Base-by-base conservation (phyloP, 1,284 basidiomycete species). In the Volvariella surrecta region DNA sequence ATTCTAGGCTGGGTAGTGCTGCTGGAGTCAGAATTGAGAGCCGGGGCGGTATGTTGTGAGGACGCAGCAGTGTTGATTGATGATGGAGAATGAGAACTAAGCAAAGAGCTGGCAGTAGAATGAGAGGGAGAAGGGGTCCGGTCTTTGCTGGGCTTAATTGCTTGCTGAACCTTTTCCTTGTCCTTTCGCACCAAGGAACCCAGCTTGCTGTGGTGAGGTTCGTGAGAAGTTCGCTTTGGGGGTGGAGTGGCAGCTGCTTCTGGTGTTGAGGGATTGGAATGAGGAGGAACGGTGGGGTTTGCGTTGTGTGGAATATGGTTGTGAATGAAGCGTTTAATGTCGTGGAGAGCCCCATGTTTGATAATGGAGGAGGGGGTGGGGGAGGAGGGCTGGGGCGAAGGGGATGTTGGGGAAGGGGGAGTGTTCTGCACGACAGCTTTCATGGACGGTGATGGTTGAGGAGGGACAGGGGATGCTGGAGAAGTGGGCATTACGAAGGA, bases 291-390 rank as follows among this genome's bases (percentile, higher is more conserved):
- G 42, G 54, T 50, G n/a, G 50, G 52, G 37, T 47, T 48, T 35
- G 51, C 47, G 22, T 52, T 54, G 16, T 54, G 54, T 47, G 80
- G 80, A 43, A 92, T 83, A 63, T 92, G 89, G 62, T 89, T 79
- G 64, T 93, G 89, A 48, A 95, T 74, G 69, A 95, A 94, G 22
- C 91, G 85, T 58, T 90, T 90, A 53, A 96, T 78, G 61, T 95
- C 92, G 63, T 89, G 81, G 40, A 96, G 73, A 2, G 89, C 84
- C 0, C 88, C 80, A 48, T 73, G 71, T 45, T 74, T 67, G 45
- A 60, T n/a, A n/a, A n/a, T 56, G 1, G 58, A 48, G 11, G 63
- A 61, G 19, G 54, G 66, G 9, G 42, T 48, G 28, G 51, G 48
- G 18, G 48, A 39, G 45, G 40, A 42, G 6, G 24, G 11, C 6